A percentile compares a stretch with the other conserved stretches of the same genome.
These are phyloP conservation scores for Nicotiana attenuata DNA, from an alignment of 257 asterid species.

Conservation along the genomic window DNA sequence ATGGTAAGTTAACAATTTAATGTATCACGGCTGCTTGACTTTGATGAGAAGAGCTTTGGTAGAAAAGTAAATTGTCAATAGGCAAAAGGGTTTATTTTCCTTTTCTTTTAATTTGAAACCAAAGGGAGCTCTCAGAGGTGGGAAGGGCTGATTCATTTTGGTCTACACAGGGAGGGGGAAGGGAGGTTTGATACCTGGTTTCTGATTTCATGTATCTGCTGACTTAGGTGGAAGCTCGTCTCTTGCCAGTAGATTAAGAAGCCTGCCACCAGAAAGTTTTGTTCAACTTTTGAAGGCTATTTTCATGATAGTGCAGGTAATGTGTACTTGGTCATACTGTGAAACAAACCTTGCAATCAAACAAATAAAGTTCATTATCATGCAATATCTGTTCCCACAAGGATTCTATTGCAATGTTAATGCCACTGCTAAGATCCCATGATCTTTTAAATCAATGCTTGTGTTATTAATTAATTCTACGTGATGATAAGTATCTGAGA, in stretches of 20 bases:
- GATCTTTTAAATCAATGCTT: not conserved
- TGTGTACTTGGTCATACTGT: constrained; percentile 32
- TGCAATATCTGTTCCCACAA: not conserved
- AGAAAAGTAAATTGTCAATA: not conserved
- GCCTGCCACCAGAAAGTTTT: constrained; percentile 81
- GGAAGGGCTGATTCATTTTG: not conserved
- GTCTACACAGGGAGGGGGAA: not conserved
- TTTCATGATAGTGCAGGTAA: constrained; percentile 92
- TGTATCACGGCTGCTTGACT: not conserved
- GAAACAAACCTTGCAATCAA: not conserved
- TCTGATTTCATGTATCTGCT: constrained; percentile 3
- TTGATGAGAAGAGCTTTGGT: not conserved
- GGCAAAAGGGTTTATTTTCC: not conserved
- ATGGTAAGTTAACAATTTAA: constrained; percentile 52
- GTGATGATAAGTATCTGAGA: not conserved
- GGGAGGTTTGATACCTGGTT: not conserved
- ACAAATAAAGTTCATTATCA: not conserved
- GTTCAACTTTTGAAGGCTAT: constrained; percentile 81
- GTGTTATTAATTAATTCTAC: not conserved
- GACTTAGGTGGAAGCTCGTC: constrained; percentile 85
- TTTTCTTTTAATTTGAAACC: not conserved
- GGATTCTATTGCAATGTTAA: not conserved
- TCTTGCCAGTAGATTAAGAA: constrained; percentile 82
- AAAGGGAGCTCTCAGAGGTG: not conserved
- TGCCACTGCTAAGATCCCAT: not conserved